These are phyloP conservation scores for Cronartium quercuum DNA, from an alignment of 1,284 basidiomycete species.

Conservation along the genomic window DNA sequence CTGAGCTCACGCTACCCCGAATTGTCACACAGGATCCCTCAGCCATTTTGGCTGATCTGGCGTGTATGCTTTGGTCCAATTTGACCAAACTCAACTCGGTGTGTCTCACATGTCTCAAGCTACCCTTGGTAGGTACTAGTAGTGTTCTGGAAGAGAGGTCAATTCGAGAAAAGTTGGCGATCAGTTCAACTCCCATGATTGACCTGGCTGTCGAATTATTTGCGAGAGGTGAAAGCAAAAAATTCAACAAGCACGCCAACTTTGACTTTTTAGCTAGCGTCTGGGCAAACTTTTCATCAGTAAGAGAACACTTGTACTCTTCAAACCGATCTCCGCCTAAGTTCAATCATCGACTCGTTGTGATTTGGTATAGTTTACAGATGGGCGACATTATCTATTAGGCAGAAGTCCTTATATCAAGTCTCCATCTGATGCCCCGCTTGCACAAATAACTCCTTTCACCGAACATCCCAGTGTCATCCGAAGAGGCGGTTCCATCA, in stretches of 20 bases:
- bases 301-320: conserved; percentile 51
- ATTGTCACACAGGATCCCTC: conserved; percentile 63
- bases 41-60: conserved; percentile 83
- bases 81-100: conserved; percentile 68
- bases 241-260: conserved; percentile 49
- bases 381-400: conserved; percentile 66
- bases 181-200: conserved; percentile 14
- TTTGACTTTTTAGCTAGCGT: conserved; percentile 83
- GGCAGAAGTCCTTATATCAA: conserved; percentile 54
- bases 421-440: conserved; percentile 63
- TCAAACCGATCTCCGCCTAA: background rate
- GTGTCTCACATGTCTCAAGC: conserved; percentile 61
- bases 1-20: background rate
- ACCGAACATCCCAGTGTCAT: conserved; percentile 81
- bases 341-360: background rate
- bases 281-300: conserved; percentile 79
- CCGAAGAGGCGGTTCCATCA: conserved; percentile 73
- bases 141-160: conserved; percentile 3
- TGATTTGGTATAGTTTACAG: conserved; percentile 54
- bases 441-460: conserved; percentile 73
- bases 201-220: conserved; percentile 64
- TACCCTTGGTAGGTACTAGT: conserved; percentile 50
- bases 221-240: conserved; percentile 58
- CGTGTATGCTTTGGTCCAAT: conserved; percentile 94
- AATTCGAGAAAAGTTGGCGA: conserved; percentile 10